phyloP scores from a whole-genome alignment of 768 basidiomycete species.

The Floccularia luteovirens region DNA sequence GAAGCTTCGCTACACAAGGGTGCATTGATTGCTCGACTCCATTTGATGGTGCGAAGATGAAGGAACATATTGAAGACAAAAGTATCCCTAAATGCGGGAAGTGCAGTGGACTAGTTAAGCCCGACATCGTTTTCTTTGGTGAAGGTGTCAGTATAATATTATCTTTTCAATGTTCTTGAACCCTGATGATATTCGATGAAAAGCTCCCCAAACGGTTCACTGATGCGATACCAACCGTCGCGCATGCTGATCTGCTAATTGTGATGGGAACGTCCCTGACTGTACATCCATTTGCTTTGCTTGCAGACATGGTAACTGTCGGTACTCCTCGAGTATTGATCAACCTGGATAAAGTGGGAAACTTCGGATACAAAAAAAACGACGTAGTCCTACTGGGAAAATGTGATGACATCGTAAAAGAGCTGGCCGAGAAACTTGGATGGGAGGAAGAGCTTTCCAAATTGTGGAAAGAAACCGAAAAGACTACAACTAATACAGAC shows the following conservation, averaged over 20 bases:
- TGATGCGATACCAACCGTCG: slow-evolving; percentile 40
- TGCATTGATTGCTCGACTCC: slow-evolving; percentile 67
- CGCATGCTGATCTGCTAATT: slow-evolving; percentile 77
- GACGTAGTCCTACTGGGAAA: slow-evolving; percentile 63
- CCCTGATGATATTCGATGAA: not conserved
- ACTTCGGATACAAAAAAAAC: slow-evolving; percentile 34
- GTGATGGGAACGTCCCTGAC: slow-evolving; percentile 88
- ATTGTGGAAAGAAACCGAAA: slow-evolving; percentile 46
- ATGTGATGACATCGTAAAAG: slow-evolving; percentile 60
- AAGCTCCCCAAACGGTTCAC: slow-evolving; percentile 75
- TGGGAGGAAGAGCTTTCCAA: slow-evolving; percentile 61
- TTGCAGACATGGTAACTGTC: slow-evolving; percentile 48
- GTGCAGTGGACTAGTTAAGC: slow-evolving; percentile 77
- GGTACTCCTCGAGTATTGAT: slow-evolving; percentile 79
- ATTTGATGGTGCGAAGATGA: slow-evolving; percentile 66
- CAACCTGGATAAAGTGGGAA: slow-evolving; percentile 81
- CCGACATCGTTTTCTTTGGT: slow-evolving; percentile 95
- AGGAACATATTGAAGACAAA: slow-evolving; percentile 48
- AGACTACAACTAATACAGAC: slow-evolving; percentile 7
- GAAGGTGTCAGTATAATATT: slow-evolving; percentile 45
- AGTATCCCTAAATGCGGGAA: slow-evolving; percentile 58
- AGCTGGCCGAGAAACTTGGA: slow-evolving; percentile 60
- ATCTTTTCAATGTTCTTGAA: slow-evolving; percentile 1
- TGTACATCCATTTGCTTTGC: slow-evolving; percentile 81
- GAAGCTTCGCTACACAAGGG: slow-evolving; percentile 82